These are phyloP conservation scores for Sporormia fimetaria DNA, from an alignment of 495 filamentous ascomycete genomes.

Conservation along the genomic window DNA sequence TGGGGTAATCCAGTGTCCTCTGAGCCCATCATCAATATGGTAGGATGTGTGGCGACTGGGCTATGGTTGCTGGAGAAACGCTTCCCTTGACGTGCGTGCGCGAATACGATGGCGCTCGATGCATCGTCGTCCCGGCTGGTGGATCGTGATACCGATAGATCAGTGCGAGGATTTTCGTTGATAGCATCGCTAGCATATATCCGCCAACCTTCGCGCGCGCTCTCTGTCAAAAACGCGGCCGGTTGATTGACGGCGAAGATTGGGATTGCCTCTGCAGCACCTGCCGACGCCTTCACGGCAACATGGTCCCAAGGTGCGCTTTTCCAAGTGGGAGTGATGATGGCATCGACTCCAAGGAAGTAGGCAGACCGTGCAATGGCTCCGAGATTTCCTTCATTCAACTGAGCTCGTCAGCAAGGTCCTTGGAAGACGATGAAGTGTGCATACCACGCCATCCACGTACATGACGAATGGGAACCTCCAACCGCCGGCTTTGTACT, in stretches of 20 bases:
- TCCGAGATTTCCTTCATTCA: conserved; percentile 83
- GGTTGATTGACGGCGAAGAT: conserved; percentile 56
- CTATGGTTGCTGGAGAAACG: conserved; percentile 9
- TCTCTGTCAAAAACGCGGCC: conserved; percentile 54
- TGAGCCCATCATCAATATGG: conserved; percentile 68
- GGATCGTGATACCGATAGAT: not conserved
- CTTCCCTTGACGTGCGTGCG: conserved; percentile 6
- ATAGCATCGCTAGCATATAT: conserved; percentile 49
- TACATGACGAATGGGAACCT: conserved; percentile 70
- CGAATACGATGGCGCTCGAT: conserved; percentile 6
- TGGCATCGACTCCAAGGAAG: conserved; percentile 71
- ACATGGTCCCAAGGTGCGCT: conserved; percentile 63
- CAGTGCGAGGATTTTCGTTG: not conserved
- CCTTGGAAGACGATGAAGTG: not conserved
- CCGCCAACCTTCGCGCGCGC: conserved; percentile 62
- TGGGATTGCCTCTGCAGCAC: conserved; percentile 67
- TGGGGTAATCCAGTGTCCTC: conserved; percentile 64
- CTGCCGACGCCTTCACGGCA: conserved; percentile 74
- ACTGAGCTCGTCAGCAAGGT: conserved; percentile 24
- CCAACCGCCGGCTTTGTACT: conserved; percentile 28
- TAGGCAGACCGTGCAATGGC: conserved; percentile 75
- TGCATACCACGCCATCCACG: conserved; percentile 57
- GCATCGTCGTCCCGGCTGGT: not conserved
- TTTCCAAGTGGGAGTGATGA: conserved; percentile 29
- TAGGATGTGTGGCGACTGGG: conserved; percentile 50